Percentiles rank a stretch among this genome's conserved stretches.
Conservation (phyloP, 148 eudicot genomes). For the Vaccinium darrowii region DNA sequence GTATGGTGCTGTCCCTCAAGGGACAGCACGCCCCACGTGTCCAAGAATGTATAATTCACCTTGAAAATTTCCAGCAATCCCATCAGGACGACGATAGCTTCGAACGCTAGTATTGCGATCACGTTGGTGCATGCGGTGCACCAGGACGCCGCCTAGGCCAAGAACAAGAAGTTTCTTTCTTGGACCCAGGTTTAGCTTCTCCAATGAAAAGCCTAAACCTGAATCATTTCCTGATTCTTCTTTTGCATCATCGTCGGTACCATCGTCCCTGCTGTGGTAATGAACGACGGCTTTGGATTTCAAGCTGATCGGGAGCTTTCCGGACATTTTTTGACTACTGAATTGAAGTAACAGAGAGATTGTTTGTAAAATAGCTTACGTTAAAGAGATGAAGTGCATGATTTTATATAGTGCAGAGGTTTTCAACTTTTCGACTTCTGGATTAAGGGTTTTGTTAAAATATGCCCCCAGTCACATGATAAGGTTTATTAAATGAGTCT, state of each 20-base stretch:
- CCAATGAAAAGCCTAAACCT: conserved; percentile 14
- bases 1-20: too few species aligned
- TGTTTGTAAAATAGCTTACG: not conserved
- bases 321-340: not conserved
- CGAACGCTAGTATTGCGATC: not conserved
- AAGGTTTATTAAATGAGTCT: too few species aligned
- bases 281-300: conserved; percentile 1
- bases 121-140: conserved; percentile 17
- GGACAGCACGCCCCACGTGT: too few species aligned
- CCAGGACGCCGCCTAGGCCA: conserved; percentile 26
- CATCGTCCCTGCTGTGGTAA: not conserved
- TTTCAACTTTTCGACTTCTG: not conserved
- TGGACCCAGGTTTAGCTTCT: conserved; percentile 30
- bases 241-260: not conserved
- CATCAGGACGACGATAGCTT: conserved; percentile 16
- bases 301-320: not conserved
- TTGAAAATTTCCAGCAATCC: not conserved
- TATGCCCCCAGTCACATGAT: too few species aligned
- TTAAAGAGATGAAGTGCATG: not conserved
- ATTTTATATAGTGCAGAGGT: not conserved
- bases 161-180: conserved; percentile 34
- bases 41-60: not conserved
- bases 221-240: not conserved
- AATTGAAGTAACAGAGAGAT: not conserved
- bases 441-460: not conserved